These are phyloP conservation scores for Xylaria sp. DNA, from an alignment of 2,329 filamentous ascomycete species.

Conservation along the genomic window DNA sequence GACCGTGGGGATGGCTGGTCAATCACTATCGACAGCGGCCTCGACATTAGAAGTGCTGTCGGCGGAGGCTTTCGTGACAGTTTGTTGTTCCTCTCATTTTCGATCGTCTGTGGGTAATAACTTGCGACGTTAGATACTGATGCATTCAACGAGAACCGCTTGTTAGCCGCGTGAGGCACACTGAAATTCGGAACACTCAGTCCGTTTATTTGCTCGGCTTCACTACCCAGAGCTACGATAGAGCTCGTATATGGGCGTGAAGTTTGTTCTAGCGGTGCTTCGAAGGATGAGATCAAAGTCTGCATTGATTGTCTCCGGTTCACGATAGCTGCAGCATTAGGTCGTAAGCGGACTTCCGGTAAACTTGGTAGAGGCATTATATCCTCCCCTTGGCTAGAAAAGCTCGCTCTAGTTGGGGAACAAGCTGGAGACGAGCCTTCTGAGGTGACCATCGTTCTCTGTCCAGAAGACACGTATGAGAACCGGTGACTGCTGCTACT, in stretches of 20 bases:
- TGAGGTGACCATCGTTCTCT: slow-evolving; percentile 69
- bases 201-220: slow-evolving; percentile 42
- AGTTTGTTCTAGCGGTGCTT: slow-evolving; percentile 50
- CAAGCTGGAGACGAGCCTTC: slow-evolving; percentile 67
- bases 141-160: slow-evolving; percentile 58
- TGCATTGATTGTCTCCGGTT: slow-evolving; percentile 65
- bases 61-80: slow-evolving; percentile 55
- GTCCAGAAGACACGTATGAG: slow-evolving; percentile 70
- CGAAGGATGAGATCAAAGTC: slow-evolving; percentile 57
- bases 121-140: slow-evolving; percentile 27
- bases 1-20: slow-evolving; percentile 62
- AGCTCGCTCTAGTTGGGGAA: slow-evolving; percentile 66
- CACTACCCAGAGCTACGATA: slow-evolving; percentile 37
- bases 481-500: slow-evolving; percentile 62
- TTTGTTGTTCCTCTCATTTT: slow-evolving; percentile 45
- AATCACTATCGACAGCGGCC: slow-evolving; percentile 65
- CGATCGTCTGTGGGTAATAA: slow-evolving; percentile 38
- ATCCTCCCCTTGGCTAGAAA: slow-evolving; percentile 55
- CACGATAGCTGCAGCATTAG: slow-evolving; percentile 63
- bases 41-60: slow-evolving; percentile 59
- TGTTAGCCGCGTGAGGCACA: slow-evolving; percentile 59
- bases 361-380: slow-evolving; percentile 38
- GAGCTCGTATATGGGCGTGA: slow-evolving; percentile 46
- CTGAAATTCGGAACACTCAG: slow-evolving; percentile 64
- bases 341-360: slow-evolving; percentile 57